phyloP scores from a whole-genome alignment of 495 filamentous ascomycete species.

The Darksidea phi region DNA sequence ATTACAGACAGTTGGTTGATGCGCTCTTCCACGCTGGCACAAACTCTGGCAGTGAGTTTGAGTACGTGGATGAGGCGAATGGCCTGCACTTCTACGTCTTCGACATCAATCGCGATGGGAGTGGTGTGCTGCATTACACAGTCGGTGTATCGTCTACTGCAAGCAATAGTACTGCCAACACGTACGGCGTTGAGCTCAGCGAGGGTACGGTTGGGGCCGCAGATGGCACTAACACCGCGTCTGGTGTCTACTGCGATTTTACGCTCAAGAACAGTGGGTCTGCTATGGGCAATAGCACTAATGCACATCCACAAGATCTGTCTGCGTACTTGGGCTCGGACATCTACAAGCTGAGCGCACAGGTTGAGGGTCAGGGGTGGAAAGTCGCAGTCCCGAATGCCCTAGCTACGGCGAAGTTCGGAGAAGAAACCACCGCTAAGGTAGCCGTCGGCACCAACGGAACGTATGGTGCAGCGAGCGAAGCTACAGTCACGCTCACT shows the following conservation, averaged over 20 bases:
- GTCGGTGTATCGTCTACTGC: slow-evolving; percentile 44
- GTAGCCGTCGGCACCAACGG: slow-evolving; percentile 41
- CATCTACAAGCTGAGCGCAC: slow-evolving; percentile 34
- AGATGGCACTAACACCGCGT: slow-evolving; percentile 22
- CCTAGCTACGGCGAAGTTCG: slow-evolving; percentile 39
- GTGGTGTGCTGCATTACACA: slow-evolving; percentile 43
- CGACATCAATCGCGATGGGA: slow-evolving; percentile 39
- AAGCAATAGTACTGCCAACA: slow-evolving; percentile 25
- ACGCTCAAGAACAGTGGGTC: slow-evolving; percentile 41
- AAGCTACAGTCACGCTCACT: slow-evolving; percentile 41
- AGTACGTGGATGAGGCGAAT: slow-evolving; percentile 45
- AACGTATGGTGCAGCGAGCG: slow-evolving; percentile 21
- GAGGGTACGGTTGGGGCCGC: slow-evolving; percentile 31
- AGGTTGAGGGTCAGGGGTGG: slow-evolving; percentile 42
- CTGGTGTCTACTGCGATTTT: slow-evolving; percentile 41
- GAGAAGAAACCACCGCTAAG: slow-evolving; percentile 33
- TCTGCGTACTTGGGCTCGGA: slow-evolving; percentile 21
- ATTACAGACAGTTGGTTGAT: slow-evolving; percentile 47
- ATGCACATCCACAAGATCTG: slow-evolving; percentile 39
- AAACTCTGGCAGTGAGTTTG: slow-evolving; percentile 44
- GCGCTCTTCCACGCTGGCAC: slow-evolving; percentile 49
- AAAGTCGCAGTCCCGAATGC: slow-evolving; percentile 43
- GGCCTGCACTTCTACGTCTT: slow-evolving; percentile 46
- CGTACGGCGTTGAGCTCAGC: slow-evolving; percentile 37
- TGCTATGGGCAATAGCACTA: slow-evolving; percentile 17